A percentile compares a stretch with the other conserved stretches of the same genome.
phyloP scores from a whole-genome alignment of 768 basidiomycete species.

The Basidioascus undulatus region DNA sequence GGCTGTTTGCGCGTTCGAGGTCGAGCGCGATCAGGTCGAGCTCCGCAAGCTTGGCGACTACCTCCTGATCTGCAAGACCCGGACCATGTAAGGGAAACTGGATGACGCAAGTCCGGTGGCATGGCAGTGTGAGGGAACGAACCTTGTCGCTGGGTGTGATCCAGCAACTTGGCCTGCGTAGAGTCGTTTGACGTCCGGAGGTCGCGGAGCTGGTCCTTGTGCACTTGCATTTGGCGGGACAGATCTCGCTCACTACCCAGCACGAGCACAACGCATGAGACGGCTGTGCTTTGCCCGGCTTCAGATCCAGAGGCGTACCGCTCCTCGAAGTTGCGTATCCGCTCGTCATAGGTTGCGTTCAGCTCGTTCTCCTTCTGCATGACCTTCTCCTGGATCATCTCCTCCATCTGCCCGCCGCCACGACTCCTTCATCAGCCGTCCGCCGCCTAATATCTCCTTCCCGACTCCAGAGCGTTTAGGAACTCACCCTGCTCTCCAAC shows the following conservation, averaged over 20 bases:
- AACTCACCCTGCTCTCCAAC: constrained; percentile 9
- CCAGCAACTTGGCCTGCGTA: constrained; percentile 72
- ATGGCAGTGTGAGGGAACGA: constrained; percentile 3
- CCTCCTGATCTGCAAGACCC: constrained; percentile 50
- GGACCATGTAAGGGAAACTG: background rate
- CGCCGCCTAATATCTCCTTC: too few relatives aligned
- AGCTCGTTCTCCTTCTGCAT: constrained; percentile 85
- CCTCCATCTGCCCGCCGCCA: constrained; percentile 49
- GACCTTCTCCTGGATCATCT: constrained; percentile 68
- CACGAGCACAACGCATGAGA: background rate
- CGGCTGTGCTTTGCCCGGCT: too few relatives aligned
- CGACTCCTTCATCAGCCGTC: background rate
- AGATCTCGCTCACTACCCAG: constrained; percentile 64
- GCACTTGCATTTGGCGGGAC: constrained; percentile 68
- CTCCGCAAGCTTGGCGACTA: constrained; percentile 67
- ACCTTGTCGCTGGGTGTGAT: constrained; percentile 82
- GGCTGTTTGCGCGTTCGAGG: constrained; percentile 78
- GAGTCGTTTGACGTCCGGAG: constrained; percentile 75
- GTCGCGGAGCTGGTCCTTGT: constrained; percentile 70
- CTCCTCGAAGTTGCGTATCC: constrained; percentile 83
- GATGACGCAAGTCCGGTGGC: background rate
- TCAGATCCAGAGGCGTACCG: constrained; percentile 28
- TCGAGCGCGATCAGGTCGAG: constrained; percentile 88
- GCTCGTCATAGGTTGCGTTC: constrained; percentile 90
- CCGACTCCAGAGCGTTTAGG: background rate